These are phyloP conservation scores for Drosera capensis DNA, from an alignment of 148 eudicot species.

Conservation along the genomic window DNA sequence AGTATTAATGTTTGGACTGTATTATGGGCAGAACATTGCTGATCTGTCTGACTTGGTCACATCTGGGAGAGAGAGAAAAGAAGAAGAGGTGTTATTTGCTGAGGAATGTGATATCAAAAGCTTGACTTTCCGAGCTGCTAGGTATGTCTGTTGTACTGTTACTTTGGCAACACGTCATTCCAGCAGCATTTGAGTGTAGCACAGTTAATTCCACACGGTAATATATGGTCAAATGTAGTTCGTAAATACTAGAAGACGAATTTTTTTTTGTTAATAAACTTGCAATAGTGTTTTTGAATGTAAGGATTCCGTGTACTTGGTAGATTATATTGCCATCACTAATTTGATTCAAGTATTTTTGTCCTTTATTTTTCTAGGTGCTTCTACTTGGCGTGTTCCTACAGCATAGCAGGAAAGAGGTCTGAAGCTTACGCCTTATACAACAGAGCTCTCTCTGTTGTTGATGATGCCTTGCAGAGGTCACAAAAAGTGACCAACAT, in stretches of 20 bases:
- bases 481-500: constrained; percentile 21
- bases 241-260: too few species aligned
- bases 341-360: too few species aligned
- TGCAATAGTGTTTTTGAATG: not conserved
- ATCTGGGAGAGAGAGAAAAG: constrained; percentile 85
- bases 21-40: constrained; percentile 51
- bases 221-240: too few species aligned
- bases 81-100: constrained; percentile 56
- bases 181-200: not conserved
- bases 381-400: constrained; percentile 87
- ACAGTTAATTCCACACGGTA: not conserved
- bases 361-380: constrained; percentile 84
- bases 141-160: constrained; percentile 24
- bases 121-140: constrained; percentile 66
- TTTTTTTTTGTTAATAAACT: too few species aligned
- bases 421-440: constrained; percentile 75
- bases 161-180: not conserved
- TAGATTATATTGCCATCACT: too few species aligned
- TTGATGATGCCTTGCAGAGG: constrained; percentile 39
- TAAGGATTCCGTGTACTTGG: not conserved
- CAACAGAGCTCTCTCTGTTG: constrained; percentile 64
- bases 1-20: constrained; percentile 11
- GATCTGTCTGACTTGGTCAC: constrained; percentile 87
- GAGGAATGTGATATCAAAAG: constrained; percentile 68
- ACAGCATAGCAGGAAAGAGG: constrained; percentile 85